Percentiles rank a stretch among this genome's conserved stretches.
Conservation (phyloP, 2,329 filamentous ascomycete species). For the Calonectria hawksworthii region DNA sequence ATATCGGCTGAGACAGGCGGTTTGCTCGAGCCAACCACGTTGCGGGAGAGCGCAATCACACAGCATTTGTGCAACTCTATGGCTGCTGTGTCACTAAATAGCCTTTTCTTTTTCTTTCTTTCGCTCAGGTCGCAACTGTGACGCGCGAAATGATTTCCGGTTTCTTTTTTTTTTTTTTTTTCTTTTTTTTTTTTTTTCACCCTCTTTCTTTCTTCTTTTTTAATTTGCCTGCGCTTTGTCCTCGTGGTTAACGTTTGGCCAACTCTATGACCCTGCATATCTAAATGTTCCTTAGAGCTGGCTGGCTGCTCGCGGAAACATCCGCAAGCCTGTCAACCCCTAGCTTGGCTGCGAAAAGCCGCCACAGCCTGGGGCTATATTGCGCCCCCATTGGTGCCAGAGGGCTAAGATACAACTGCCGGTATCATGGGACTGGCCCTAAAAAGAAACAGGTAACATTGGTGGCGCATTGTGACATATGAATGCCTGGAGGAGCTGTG, state of each 20-base stretch:
- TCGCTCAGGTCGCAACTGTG: no score
- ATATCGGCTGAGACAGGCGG: no score
- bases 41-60: no score
- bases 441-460: neutral
- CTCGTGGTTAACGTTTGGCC: neutral
- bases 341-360: neutral
- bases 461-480: neutral
- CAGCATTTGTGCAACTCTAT: no score
- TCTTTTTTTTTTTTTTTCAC: neutral
- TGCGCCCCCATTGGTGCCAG: no score
- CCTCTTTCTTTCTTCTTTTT: neutral
- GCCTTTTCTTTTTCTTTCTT: no score
- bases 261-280: neutral
- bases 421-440: no score
- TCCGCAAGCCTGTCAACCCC: neutral
- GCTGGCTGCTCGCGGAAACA: neutral
- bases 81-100: no score
- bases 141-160: neutral
- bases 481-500: neutral
- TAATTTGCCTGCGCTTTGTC: neutral
- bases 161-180: neutral
- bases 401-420: no score
- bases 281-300: neutral
- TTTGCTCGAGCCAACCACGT: no score
- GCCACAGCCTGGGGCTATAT: neutral